Percentiles rank a stretch among this genome's conserved stretches.
Evolutionary conservation across 257 asterid genomes (phyloP).

Genomic region (Parsonsia alboflavescens): DNA sequence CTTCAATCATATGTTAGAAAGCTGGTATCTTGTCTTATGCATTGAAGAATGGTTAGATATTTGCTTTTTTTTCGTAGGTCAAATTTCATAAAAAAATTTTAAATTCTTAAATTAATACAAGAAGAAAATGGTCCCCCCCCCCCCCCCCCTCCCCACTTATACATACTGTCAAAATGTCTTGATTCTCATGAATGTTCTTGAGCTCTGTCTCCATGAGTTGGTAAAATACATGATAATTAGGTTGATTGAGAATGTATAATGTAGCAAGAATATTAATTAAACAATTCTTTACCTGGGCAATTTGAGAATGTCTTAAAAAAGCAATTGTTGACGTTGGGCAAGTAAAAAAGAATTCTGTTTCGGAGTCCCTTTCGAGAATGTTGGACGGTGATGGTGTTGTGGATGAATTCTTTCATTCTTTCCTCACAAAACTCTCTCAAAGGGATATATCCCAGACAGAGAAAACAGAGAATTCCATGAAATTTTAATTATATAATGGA

Average conservation of each 20-base stretch:
- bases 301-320: slow-evolving; percentile 28
- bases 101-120: slow-evolving; percentile 13
- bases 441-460: slow-evolving; percentile 14
- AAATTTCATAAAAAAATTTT: slow-evolving; percentile 4
- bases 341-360: slow-evolving; percentile 3
- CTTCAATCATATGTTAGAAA: slow-evolving; percentile 36
- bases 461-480: slow-evolving; percentile 23
- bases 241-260: slow-evolving; percentile 21
- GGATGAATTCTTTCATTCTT: slow-evolving; percentile 1
- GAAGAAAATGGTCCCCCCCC: slow-evolving; percentile 43
- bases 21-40: slow-evolving; percentile 50
- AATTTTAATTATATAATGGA: neutral
- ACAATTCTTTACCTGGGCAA: slow-evolving; percentile 19
- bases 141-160: too few species aligned
- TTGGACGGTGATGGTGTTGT: slow-evolving; percentile 26
- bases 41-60: slow-evolving; percentile 30
- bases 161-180: slow-evolving; percentile 88
- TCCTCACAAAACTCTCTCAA: slow-evolving; percentile 30
- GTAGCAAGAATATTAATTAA: neutral
- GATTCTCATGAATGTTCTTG: slow-evolving; percentile 50
- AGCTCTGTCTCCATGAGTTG: slow-evolving; percentile 20
- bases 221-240: slow-evolving; percentile 44
- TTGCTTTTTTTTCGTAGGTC: slow-evolving; percentile 1
- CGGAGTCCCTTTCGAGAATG: slow-evolving; percentile 50
- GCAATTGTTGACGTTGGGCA: slow-evolving; percentile 27